Evolutionary conservation across 768 basidiomycete genomes (phyloP), one percentile per base, ranked within the genome.

Genomic region (Piloderma croceum): DNA sequence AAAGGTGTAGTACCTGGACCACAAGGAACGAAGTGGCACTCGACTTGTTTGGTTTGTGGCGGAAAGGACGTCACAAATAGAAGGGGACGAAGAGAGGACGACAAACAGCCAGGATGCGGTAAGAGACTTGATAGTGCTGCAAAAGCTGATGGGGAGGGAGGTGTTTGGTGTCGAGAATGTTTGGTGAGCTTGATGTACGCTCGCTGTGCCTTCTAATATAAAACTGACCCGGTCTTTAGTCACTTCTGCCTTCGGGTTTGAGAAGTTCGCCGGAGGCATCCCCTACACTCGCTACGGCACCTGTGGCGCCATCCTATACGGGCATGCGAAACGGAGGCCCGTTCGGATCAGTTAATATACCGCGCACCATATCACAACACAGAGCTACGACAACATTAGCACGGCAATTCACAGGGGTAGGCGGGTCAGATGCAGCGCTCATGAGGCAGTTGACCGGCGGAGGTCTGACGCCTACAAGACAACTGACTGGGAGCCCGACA

Each of bases 161-260:
- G 75, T 10, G 76, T 89, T 21, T 90, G 86, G 83, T 91, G 89
- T 60, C 72, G 86, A 50, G 87, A 89, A 60, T 91, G 89, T 58
- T 65, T 80, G 53, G 88, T 90, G 48, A 64, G 78, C 64, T n/a
- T n/a, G n/a, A n/a, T n/a, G n/a, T n/a, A n/a, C n/a, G n/a, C n/a
- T n/a, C n/a, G n/a, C n/a, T n/a, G n/a, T n/a, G n/a, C n/a, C n/a
- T n/a, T n/a, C n/a, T n/a, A n/a, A n/a, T n/a, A n/a, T n/a, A n/a
- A n/a, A n/a, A n/a, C n/a, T n/a, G n/a, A n/a, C n/a, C n/a, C n/a
- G n/a, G n/a, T n/a, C n/a, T 18, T 5, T 39, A 86, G 83, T 64
- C 83, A 20, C 60, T 84, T 12, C 67, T 84, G 34, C 76, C 76
- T 21, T 36, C 49, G 15, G 64, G 68, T 27, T 54, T 69, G 38